These are phyloP conservation scores for Cladosporium phlei DNA, from an alignment of 2,329 filamentous ascomycete genomes.

Conservation along the genomic window DNA sequence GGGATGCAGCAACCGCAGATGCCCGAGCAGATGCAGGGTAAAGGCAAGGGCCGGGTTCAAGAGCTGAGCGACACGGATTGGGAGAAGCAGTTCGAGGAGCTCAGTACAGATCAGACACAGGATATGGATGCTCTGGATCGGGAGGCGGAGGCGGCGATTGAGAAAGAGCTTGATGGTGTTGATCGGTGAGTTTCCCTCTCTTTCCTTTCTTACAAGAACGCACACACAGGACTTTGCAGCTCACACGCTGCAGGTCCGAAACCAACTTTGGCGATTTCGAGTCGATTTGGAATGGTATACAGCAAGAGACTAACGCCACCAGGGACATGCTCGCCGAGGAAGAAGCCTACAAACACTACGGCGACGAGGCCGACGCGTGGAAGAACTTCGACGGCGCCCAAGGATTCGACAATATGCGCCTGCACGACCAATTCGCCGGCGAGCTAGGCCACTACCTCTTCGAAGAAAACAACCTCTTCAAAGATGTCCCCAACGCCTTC, in stretches of 20 bases:
- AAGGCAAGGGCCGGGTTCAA: slow-evolving; percentile 77
- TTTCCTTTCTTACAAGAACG: neutral
- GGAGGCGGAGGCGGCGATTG: slow-evolving; percentile 69
- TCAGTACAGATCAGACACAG: slow-evolving; percentile 64
- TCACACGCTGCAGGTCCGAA: slow-evolving; percentile 47
- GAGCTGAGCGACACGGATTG: slow-evolving; percentile 91
- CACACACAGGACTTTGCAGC: slow-evolving; percentile 6
- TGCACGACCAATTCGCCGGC: slow-evolving; percentile 58
- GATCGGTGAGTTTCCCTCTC: slow-evolving; percentile 64
- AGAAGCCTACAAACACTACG: slow-evolving; percentile 57
- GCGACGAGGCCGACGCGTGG: slow-evolving; percentile 79
- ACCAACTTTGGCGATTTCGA: slow-evolving; percentile 84
- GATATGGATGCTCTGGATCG: slow-evolving; percentile 49
- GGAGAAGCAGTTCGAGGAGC: slow-evolving; percentile 92
- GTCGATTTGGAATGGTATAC: slow-evolving; percentile 78
- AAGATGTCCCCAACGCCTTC: slow-evolving; percentile 75
- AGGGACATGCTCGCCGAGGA: slow-evolving; percentile 66
- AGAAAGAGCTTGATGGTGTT: slow-evolving; percentile 81
- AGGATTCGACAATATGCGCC: slow-evolving; percentile 48
- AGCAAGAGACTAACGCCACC: slow-evolving; percentile 62
- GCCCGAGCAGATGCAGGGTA: slow-evolving; percentile 47
- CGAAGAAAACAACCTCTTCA: slow-evolving; percentile 89
- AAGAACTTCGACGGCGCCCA: slow-evolving; percentile 68
- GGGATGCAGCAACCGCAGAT: slow-evolving; percentile 38
- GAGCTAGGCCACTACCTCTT: slow-evolving; percentile 87